Conservation (phyloP, 441 rosid genomes). For the Manihot esculenta region DNA sequence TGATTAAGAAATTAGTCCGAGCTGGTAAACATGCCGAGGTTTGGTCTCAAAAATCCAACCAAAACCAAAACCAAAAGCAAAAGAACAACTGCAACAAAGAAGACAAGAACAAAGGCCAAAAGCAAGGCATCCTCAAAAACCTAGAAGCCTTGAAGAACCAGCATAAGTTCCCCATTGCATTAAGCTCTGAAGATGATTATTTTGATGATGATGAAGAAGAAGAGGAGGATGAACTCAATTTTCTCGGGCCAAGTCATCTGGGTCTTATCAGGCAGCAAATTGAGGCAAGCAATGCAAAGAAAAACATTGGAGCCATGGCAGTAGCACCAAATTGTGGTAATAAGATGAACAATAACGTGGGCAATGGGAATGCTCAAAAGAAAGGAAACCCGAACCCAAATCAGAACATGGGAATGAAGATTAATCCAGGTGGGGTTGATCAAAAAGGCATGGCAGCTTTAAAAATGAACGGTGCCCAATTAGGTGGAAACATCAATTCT, state of each 20-base stretch:
- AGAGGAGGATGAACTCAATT: conserved; percentile 39
- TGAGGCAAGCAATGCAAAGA: conserved; percentile 44
- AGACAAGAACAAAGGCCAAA: conserved; percentile 44
- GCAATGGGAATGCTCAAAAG: conserved; percentile 43
- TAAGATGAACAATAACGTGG: conserved; percentile 32
- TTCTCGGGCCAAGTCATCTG: conserved; percentile 36
- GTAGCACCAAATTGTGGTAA: conserved; percentile 21
- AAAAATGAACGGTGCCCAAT: conserved; percentile 45
- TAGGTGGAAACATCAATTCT: conserved; percentile 29
- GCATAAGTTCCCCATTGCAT: conserved; percentile 33
- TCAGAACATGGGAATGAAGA: conserved; percentile 43
- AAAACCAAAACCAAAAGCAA: conserved; percentile 36
- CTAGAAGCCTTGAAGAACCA: conserved; percentile 49
- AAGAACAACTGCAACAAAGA: conserved; percentile 36
- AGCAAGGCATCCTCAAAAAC: conserved; percentile 44
- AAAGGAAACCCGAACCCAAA: conserved; percentile 56
- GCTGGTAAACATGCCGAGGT: conserved; percentile 83
- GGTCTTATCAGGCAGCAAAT: conserved; percentile 45
- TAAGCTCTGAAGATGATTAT: conserved; percentile 41
- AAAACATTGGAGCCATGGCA: conserved; percentile 32
- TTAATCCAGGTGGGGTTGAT: conserved; percentile 36
- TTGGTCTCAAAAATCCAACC: conserved; percentile 59
- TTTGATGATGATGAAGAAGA: conserved; percentile 39
- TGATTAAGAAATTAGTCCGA: conserved; percentile 74
- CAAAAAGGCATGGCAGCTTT: conserved; percentile 47